phyloP scores from a whole-genome alignment of 129 eudicot genomes.

The Rutidosis leptorrhynchoides region DNA sequence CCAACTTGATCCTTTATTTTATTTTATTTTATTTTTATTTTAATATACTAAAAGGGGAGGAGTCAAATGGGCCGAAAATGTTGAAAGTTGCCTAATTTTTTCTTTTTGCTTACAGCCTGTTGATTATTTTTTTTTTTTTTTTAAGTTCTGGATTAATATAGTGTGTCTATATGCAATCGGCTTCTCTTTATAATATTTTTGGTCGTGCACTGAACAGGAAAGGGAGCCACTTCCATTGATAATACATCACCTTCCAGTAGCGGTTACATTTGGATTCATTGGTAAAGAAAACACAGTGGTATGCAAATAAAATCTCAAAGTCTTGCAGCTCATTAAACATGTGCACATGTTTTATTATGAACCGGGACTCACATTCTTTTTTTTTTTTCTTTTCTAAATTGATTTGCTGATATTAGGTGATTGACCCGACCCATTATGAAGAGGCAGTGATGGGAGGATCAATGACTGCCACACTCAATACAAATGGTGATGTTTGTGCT shows the following conservation, averaged over 20 bases:
- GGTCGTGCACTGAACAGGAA: slow-evolving; percentile 40
- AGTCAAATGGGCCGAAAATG: neutral
- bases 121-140: no score
- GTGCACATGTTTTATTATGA: neutral
- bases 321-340: neutral
- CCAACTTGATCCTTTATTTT: neutral
- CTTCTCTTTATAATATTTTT: neutral
- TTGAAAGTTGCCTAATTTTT: no score
- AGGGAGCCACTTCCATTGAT: slow-evolving; percentile 84
- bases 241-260: slow-evolving; percentile 90
- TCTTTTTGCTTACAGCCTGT: no score
- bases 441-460: slow-evolving; percentile 91
- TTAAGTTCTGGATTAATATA: no score
- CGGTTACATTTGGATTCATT: slow-evolving; percentile 78
- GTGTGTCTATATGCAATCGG: no score
- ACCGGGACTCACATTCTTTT: neutral
- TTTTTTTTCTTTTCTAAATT: neutral
- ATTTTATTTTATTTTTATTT: no score
- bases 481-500: slow-evolving; percentile 95
- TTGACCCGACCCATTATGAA: slow-evolving; percentile 88
- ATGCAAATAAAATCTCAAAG: slow-evolving; percentile 17
- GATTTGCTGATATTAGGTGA: slow-evolving; percentile 46
- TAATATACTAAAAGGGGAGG: neutral
- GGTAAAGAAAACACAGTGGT: slow-evolving; percentile 70
- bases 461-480: slow-evolving; percentile 77